A percentile compares a stretch with the other conserved stretches of the same genome.
phyloP scores from a whole-genome alignment of 805 yeast genomes.

The Ogataea salicorniae region DNA sequence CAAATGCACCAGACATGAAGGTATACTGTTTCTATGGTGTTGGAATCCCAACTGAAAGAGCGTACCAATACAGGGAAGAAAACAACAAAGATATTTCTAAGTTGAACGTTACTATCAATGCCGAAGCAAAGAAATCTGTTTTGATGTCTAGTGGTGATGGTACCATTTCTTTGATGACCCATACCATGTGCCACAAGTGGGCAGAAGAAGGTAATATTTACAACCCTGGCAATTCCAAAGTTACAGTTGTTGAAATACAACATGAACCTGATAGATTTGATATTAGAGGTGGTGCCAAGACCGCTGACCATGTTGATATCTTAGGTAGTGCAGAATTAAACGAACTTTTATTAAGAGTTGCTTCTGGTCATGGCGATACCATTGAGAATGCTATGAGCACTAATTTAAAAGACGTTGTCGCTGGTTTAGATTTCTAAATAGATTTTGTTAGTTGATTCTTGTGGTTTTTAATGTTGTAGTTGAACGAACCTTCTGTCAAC shows the following conservation, averaged over 20 bases:
- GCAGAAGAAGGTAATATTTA: slow-evolving; percentile 42
- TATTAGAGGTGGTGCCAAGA: slow-evolving; percentile 93
- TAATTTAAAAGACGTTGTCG: slow-evolving; percentile 57
- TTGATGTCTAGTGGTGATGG: slow-evolving; percentile 93
- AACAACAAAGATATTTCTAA: slow-evolving; percentile 44
- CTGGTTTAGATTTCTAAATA: slow-evolving; percentile 40
- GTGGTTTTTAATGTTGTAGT: background rate
- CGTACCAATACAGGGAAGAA: slow-evolving; percentile 78
- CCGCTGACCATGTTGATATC: slow-evolving; percentile 97
- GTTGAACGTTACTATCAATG: slow-evolving; percentile 68
- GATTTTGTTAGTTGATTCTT: background rate
- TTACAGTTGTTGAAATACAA: slow-evolving; percentile 81
- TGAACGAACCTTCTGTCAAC: background rate
- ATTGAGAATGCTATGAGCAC: slow-evolving; percentile 60
- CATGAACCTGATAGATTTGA: slow-evolving; percentile 94
- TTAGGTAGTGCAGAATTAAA: slow-evolving; percentile 90
- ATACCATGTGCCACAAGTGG: slow-evolving; percentile 73
- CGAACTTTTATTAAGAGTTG: slow-evolving; percentile 77
- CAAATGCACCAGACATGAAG: slow-evolving; percentile 90
- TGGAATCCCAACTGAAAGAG: slow-evolving; percentile 95
- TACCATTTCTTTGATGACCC: slow-evolving; percentile 82
- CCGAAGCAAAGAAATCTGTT: slow-evolving; percentile 62
- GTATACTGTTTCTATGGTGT: slow-evolving; percentile 89
- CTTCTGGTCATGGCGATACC: slow-evolving; percentile 68
- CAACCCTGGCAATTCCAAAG: slow-evolving; percentile 73